Percentiles rank a stretch among this genome's conserved stretches.
phyloP scores from a whole-genome alignment of 2,329 filamentous ascomycete species.

The Colletotrichum ledebouriae region DNA sequence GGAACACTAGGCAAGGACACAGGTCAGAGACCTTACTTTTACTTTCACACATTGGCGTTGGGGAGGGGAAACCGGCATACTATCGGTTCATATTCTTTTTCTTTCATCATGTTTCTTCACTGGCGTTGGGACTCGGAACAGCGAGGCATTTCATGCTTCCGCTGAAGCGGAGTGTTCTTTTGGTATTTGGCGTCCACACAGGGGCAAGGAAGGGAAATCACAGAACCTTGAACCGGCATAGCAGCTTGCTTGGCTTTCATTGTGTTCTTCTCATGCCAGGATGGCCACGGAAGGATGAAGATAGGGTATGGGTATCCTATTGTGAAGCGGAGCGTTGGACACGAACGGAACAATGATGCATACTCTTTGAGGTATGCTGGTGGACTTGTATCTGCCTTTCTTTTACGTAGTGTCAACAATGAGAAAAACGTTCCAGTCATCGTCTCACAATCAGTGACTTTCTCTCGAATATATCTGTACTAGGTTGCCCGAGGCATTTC shows the following conservation, averaged over 20 bases:
- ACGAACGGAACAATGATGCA: conserved; percentile 5
- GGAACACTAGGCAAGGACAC: conserved; percentile 5
- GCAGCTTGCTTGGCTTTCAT: conserved; percentile 41
- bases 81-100: conserved; percentile 10
- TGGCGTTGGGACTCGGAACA: conserved; percentile 22
- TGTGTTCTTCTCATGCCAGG: conserved; percentile 24
- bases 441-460: too few species aligned
- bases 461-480: too few species aligned
- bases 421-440: conserved; percentile 14
- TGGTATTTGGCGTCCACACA: conserved; percentile 16
- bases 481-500: too few species aligned
- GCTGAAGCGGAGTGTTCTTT: not conserved
- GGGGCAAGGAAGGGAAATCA: conserved; percentile 35
- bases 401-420: conserved; percentile 22
- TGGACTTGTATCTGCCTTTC: conserved; percentile 17
- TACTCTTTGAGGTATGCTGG: conserved; percentile 24
- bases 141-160: conserved; percentile 3
- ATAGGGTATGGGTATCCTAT: conserved; percentile 1
- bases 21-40: not conserved
- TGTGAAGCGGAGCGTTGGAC: conserved; percentile 17
- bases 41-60: conserved; percentile 40
- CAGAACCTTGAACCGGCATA: conserved; percentile 39
- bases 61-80: conserved; percentile 25
- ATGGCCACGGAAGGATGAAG: conserved; percentile 15
- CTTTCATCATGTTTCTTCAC: conserved; percentile 10